Evolutionary conservation across 768 basidiomycete species (phyloP).

Genomic region (Daedaleopsis sinensis): DNA sequence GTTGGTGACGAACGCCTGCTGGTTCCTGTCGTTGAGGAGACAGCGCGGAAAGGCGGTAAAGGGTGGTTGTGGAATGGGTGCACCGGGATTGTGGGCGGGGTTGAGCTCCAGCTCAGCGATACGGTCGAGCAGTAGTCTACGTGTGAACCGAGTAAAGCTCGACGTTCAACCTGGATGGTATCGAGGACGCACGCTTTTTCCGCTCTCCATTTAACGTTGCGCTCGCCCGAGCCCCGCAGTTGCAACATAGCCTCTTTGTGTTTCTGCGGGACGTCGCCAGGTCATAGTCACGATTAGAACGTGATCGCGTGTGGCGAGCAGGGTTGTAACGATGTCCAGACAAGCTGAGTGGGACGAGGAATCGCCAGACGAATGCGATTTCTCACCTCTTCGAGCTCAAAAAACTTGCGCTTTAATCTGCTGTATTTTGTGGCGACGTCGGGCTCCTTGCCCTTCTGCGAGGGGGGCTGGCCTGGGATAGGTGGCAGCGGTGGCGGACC

Average conservation of each 20-base stretch:
- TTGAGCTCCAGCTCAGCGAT: slow-evolving; percentile 59
- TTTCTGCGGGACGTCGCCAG: slow-evolving; percentile 42
- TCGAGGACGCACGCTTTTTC: slow-evolving; percentile 59
- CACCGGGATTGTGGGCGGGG: slow-evolving; percentile 36
- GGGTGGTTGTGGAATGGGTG: slow-evolving; percentile 35
- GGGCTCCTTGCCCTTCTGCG: slow-evolving; percentile 36
- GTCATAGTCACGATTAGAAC: background rate
- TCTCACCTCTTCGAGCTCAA: slow-evolving; percentile 69
- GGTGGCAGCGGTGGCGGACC: slow-evolving; percentile 47
- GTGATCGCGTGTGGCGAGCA: background rate
- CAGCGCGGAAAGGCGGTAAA: slow-evolving; percentile 53
- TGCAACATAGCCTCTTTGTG: slow-evolving; percentile 61
- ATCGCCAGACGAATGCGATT: background rate
- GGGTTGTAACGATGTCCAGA: slow-evolving; percentile 7
- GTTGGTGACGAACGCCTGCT: slow-evolving; percentile 49
- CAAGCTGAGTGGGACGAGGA: background rate
- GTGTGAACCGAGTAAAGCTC: background rate
- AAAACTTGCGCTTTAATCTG: slow-evolving; percentile 65
- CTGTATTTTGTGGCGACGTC: slow-evolving; percentile 65
- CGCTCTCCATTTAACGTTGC: slow-evolving; percentile 60
- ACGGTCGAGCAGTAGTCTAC: slow-evolving; percentile 58
- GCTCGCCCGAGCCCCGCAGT: slow-evolving; percentile 61
- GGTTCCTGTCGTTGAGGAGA: slow-evolving; percentile 44
- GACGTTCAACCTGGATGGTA: slow-evolving; percentile 5
- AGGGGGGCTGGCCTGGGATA: slow-evolving; percentile 33